Evolutionary conservation across 2,329 filamentous ascomycete species (phyloP), one percentile per base, ranked within the genome.

Genomic region (Fulvia fulva): DNA sequence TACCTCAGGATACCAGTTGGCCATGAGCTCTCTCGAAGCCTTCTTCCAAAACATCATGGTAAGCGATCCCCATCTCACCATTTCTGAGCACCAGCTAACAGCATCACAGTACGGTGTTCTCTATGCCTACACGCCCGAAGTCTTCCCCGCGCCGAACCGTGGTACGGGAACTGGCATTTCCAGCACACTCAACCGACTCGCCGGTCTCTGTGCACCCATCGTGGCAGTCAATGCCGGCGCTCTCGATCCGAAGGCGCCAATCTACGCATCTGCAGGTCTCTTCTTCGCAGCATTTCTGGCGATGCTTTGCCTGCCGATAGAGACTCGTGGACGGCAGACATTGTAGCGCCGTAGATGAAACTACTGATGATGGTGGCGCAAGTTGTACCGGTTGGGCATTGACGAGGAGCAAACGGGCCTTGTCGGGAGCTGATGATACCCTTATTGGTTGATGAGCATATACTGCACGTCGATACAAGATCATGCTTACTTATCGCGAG

Each of bases 101-200:
- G 16, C 2, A 34, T 34, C n/a, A n/a, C 5, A 45, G 22, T 90
- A 90, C 73, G 87, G 87, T 57, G 86, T 90, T 1, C 75, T 91
- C 1, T 91, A 90, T 70, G 86, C 87, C 7, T 91, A 89, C 70
- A 90, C 88, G 0, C 88, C 88, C 0, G 88, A 91, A 68, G 83
- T 90, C 26, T 90, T 91, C 73, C 87, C 88, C 0, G 86, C 87
- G 0, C 86, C 87, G 0, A 83, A 87, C 22, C 78, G 88, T 30
- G 88, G 88, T 5, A 88, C 87, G 0, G 88, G 87, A 5, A 88
- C 85, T 0, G 88, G 88, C 44, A 86, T 91, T 50, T 84, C 85
- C 22, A 88, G 84, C 68, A 88, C 89, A 68, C 72, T 90, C 60
- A 91, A 90, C 71, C 78, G 88, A 37, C 69, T 87, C 43, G 82